Conservation (phyloP, 2,329 filamentous ascomycete species). For the Apiospora aurea region DNA sequence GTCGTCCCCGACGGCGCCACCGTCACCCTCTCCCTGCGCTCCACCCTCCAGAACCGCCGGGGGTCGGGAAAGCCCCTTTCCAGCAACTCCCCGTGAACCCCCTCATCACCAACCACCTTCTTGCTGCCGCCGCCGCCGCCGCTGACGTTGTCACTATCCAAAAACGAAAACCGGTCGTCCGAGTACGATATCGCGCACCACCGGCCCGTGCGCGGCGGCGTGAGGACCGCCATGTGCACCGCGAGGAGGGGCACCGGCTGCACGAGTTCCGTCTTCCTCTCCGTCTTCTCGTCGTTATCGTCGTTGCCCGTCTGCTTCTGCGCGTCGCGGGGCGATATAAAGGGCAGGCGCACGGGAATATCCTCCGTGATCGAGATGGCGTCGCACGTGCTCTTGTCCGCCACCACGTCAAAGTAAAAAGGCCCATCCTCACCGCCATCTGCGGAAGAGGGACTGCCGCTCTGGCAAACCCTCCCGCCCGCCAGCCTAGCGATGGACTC, state of each 20-base stretch:
- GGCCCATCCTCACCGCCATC: background rate
- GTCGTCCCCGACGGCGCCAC: background rate
- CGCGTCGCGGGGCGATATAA: background rate
- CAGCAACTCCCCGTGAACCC: background rate
- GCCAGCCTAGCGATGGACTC: conserved; percentile 8
- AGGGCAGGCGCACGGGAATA: conserved; percentile 7
- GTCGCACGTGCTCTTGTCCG: conserved; percentile 26
- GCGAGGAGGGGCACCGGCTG: conserved; percentile 21
- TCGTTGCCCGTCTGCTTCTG: background rate
- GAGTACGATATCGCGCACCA: conserved; percentile 25
- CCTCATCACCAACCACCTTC: no score
- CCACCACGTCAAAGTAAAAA: conserved; percentile 17
- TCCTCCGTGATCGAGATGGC: conserved; percentile 22
- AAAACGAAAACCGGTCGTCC: conserved; percentile 20
- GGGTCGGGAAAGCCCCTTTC: conserved; percentile 21
- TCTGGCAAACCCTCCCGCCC: background rate
- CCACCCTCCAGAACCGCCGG: conserved; percentile 23
- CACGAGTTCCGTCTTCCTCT: background rate
- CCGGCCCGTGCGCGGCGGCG: conserved; percentile 17
- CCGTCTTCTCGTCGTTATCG: background rate
- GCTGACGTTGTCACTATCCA: background rate
- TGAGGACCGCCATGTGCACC: conserved; percentile 22
- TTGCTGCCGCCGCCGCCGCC: no score
- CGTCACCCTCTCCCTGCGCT: conserved; percentile 16
- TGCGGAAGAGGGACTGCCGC: background rate